Conservation (phyloP, 441 rosid genomes). For the Eutrema salsugineum region DNA sequence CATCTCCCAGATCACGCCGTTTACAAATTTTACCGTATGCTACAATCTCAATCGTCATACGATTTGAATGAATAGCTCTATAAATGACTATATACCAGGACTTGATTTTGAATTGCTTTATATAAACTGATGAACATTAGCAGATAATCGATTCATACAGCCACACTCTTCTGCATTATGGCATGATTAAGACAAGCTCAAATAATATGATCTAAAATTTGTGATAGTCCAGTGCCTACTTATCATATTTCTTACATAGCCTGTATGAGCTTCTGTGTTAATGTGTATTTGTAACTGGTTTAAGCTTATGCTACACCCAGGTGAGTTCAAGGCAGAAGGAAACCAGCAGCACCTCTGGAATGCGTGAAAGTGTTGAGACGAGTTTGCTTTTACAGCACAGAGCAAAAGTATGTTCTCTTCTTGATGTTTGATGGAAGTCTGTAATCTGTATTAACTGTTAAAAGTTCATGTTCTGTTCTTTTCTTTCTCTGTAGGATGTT, state of each 20-base stretch:
- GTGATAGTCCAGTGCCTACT: background rate
- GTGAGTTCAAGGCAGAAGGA: conserved; percentile 92
- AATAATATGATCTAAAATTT: background rate
- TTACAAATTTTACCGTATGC: background rate
- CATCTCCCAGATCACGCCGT: background rate
- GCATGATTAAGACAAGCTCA: background rate
- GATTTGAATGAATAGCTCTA: background rate
- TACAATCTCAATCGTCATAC: background rate
- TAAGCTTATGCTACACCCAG: conserved; percentile 38
- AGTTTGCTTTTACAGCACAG: conserved; percentile 92
- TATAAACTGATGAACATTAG: background rate
- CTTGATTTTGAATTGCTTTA: background rate
- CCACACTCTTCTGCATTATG: background rate
- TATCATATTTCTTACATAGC: background rate
- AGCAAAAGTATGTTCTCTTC: conserved; percentile 67
- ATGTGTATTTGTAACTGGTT: too few relatives aligned
- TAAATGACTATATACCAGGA: background rate
- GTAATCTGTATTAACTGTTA: conserved; percentile 3
- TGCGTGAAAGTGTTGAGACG: conserved; percentile 92
- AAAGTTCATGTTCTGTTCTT: background rate
- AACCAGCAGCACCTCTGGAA: conserved; percentile 94
- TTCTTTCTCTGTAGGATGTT: conserved; percentile 48
- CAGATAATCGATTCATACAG: background rate
- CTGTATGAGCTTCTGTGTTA: background rate
- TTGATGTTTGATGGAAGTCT: conserved; percentile 1